Evolutionary conservation across 768 basidiomycete genomes (phyloP).

Genomic region (Lentinula edodes): DNA sequence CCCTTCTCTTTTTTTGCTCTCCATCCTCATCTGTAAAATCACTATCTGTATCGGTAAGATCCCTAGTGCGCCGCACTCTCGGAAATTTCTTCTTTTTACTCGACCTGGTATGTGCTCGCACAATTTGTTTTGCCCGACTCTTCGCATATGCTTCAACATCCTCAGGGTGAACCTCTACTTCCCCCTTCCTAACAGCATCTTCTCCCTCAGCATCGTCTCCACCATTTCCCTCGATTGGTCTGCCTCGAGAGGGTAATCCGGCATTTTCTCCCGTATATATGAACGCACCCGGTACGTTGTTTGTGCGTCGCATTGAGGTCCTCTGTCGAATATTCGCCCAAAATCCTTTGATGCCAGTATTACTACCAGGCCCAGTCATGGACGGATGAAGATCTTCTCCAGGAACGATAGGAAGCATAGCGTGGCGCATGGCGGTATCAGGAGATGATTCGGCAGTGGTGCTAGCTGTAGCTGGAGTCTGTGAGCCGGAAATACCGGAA

Average conservation of each 20-base stretch:
- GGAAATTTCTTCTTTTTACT: not conserved
- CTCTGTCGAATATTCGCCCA: not conserved
- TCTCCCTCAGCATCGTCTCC: not conserved
- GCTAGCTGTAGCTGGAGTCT: not conserved
- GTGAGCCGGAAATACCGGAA: not conserved
- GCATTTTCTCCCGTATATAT: slow-evolving; percentile 3
- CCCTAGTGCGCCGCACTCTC: not conserved
- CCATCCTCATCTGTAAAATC: not conserved
- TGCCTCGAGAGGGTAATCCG: not conserved
- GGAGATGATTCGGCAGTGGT: not conserved
- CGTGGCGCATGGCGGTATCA: not conserved
- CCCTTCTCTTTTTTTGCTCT: not conserved
- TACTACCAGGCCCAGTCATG: not conserved
- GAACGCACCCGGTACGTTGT: not conserved
- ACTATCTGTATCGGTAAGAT: not conserved
- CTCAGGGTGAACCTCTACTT: not conserved
- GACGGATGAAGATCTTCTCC: not conserved
- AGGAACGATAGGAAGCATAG: not conserved
- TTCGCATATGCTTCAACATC: slow-evolving; percentile 1
- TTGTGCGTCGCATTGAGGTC: not conserved
- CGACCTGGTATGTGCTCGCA: not conserved
- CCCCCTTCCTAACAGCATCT: not conserved
- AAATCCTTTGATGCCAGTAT: not conserved
- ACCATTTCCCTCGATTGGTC: not conserved
- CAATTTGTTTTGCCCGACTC: not conserved